phyloP scores from a whole-genome alignment of 345 rosid species.

The Gossypium sturtianum region DNA sequence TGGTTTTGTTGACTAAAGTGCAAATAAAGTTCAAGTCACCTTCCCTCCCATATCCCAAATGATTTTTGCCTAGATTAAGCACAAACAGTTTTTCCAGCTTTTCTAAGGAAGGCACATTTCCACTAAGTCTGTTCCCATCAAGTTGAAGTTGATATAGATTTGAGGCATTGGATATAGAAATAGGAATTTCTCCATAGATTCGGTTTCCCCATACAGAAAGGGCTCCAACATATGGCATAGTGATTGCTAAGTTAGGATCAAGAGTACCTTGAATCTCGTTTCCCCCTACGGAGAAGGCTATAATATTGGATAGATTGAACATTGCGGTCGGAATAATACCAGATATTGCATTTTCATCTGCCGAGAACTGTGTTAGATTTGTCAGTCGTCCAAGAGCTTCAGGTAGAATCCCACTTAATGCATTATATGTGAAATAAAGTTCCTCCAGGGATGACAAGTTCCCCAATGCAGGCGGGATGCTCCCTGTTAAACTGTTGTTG shows the following conservation, averaged over 20 bases:
- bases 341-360: not conserved
- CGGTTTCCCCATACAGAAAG: not conserved
- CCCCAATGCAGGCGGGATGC: slow-evolving; percentile 14
- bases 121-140: not conserved
- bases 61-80: not conserved
- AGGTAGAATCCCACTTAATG: slow-evolving; percentile 9
- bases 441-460: slow-evolving; percentile 10
- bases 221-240: not conserved
- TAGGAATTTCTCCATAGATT: not conserved
- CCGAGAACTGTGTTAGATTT: not conserved
- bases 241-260: slow-evolving; percentile 1
- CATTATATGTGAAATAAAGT: not conserved
- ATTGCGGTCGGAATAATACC: slow-evolving; percentile 13
- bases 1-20: not conserved
- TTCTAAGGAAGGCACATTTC: not conserved
- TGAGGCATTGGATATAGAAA: slow-evolving; percentile 7
- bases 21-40: not conserved
- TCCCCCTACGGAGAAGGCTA: not conserved
- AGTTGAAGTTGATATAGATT: not conserved
- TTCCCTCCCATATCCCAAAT: not conserved
- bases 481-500: slow-evolving; percentile 11
- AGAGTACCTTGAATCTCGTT: slow-evolving; percentile 14
- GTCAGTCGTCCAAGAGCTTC: slow-evolving; percentile 5
- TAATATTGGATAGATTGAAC: slow-evolving; percentile 16
- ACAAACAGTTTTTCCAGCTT: not conserved